Evolutionary conservation across 2,329 filamentous ascomycete species (phyloP).

Genomic region (Monosporascus ibericus): DNA sequence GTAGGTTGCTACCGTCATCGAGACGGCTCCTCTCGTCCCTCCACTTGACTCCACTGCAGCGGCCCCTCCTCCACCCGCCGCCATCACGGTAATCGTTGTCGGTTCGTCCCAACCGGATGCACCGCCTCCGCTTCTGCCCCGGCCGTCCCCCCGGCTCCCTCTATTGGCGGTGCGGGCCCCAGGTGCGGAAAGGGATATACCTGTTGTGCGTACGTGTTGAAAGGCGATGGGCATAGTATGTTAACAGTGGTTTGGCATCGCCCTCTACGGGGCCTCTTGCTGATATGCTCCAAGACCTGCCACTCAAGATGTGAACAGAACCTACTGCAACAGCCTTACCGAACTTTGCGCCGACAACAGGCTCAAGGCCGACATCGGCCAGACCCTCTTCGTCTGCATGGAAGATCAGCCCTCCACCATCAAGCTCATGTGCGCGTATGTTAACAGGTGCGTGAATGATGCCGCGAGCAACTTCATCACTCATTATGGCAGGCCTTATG

Average conservation of each 20-base stretch:
- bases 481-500: constrained; percentile 24
- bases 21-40: too few relatives aligned
- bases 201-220: constrained; percentile 26
- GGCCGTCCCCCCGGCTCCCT: constrained; percentile 4
- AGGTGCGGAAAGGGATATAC: constrained; percentile 28
- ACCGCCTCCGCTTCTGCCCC: constrained; percentile 3
- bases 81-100: neutral
- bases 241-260: neutral
- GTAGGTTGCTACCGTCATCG: too few relatives aligned
- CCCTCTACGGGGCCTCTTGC: neutral
- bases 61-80: constrained; percentile 1
- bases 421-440: constrained; percentile 24
- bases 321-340: constrained; percentile 22
- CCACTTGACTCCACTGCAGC: neutral
- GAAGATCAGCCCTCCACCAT: constrained; percentile 22
- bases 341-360: constrained; percentile 19
- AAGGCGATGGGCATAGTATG: constrained; percentile 21
- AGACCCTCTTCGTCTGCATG: constrained; percentile 27
- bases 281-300: constrained; percentile 16
- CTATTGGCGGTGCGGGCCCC: constrained; percentile 2
- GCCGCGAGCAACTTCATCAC: constrained; percentile 24
- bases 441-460: constrained; percentile 23
- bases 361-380: constrained; percentile 18
- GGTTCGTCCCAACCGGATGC: neutral
- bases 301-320: constrained; percentile 16